A percentile compares a stretch with the other conserved stretches of the same genome.
Evolutionary conservation across 108 stramenopile species (phyloP).

Genomic region (Cyclostephanos invisitatus): DNA sequence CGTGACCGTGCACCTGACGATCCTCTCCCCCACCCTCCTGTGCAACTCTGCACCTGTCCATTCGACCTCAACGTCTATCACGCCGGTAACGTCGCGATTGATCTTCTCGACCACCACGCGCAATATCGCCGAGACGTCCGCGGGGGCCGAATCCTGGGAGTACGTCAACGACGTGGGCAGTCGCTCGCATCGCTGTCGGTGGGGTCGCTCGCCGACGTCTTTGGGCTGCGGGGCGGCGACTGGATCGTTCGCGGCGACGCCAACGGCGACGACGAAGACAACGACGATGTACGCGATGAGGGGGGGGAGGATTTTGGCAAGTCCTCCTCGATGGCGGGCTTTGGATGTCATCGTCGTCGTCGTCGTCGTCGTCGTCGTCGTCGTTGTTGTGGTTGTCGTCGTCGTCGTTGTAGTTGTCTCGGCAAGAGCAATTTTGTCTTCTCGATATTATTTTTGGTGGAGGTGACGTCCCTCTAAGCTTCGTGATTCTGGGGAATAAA

Average conservation of each 20-base stretch:
- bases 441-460: too few relatives aligned
- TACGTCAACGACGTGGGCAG: conserved; percentile 74
- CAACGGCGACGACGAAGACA: background rate
- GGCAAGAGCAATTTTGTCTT: too few relatives aligned
- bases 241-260: background rate
- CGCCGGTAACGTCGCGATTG: conserved; percentile 80
- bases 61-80: conserved; percentile 83
- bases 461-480: too few relatives aligned
- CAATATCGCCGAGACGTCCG: conserved; percentile 80
- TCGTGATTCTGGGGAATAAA: too few relatives aligned
- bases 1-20: conserved; percentile 74
- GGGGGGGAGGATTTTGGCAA: background rate
- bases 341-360: background rate
- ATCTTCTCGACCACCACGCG: conserved; percentile 74
- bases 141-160: conserved; percentile 80
- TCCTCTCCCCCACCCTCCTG: conserved; percentile 77
- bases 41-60: conserved; percentile 85
- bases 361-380: background rate
- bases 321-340: background rate
- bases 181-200: conserved; percentile 61
- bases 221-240: background rate
- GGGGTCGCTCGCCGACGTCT: background rate
- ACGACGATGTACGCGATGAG: background rate
- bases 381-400: background rate
- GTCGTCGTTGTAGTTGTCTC: background rate